Conservation (phyloP, 2,329 filamentous ascomycete species). For the Aspergillus puulaauensis region DNA sequence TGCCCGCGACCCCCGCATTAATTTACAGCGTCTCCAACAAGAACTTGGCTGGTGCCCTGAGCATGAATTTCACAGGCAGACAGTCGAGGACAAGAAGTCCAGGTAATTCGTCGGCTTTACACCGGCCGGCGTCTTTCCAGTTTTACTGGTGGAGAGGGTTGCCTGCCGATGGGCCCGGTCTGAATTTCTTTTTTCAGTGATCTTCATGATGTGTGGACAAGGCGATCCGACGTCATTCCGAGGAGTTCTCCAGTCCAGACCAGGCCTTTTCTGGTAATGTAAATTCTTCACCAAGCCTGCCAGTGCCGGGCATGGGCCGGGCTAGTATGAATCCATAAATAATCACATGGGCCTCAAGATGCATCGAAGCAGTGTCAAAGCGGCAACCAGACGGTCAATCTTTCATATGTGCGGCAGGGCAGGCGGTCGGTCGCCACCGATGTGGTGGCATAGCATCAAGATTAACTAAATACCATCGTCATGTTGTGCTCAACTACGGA, state of each 20-base stretch:
- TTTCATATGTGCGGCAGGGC: background rate
- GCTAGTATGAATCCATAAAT: background rate
- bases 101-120: background rate
- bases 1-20: background rate
- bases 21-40: background rate
- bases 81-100: background rate
- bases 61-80: background rate
- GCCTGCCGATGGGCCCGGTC: background rate
- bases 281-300: constrained; percentile 1
- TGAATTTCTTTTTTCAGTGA: background rate
- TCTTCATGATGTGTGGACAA: background rate
- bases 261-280: constrained; percentile 1
- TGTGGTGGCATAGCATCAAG: background rate
- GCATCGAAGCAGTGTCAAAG: background rate
- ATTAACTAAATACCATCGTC: constrained; percentile 1
- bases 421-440: background rate
- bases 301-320: background rate
- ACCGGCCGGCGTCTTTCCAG: too few relatives aligned
- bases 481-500: background rate
- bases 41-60: constrained; percentile 4
- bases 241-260: background rate
- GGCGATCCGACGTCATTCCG: constrained; percentile 11
- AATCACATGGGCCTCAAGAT: constrained; percentile 3
- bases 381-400: background rate
- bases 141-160: background rate